Percentiles rank a stretch among this genome's conserved stretches.
Evolutionary conservation across 75 land plant genomes (phyloP).

Genomic region (Larix kaempferi): DNA sequence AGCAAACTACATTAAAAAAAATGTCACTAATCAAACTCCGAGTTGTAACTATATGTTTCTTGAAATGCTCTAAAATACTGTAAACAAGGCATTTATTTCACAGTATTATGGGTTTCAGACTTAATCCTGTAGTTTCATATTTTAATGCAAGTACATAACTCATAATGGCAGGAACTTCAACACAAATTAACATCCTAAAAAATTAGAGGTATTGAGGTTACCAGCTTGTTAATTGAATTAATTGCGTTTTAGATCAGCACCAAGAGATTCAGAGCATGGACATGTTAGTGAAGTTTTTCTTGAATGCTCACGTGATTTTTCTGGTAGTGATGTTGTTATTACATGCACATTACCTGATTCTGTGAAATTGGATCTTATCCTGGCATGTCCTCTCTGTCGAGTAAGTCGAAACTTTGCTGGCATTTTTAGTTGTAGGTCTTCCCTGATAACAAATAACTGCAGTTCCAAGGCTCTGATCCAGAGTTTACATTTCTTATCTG

Average conservation of each 20-base stretch:
- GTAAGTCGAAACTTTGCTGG: slow-evolving; percentile 19
- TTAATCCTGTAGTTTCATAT: too few species aligned
- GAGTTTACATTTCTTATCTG: not conserved
- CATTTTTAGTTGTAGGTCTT: too few species aligned
- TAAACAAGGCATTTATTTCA: not conserved
- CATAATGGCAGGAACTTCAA: too few species aligned
- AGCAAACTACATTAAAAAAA: not conserved
- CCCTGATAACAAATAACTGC: not conserved
- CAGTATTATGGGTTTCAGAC: too few species aligned
- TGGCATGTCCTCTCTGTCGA: slow-evolving; percentile 79
- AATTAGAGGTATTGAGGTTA: slow-evolving; percentile 64
- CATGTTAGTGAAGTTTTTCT: slow-evolving; percentile 3
- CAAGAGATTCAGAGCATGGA: slow-evolving; percentile 23
- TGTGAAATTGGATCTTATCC: slow-evolving; percentile 49
- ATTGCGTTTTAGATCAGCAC: slow-evolving; percentile 67
- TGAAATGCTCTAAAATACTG: too few species aligned
- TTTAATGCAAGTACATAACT: too few species aligned
- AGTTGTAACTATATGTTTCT: not conserved
- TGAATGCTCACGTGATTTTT: slow-evolving; percentile 51
- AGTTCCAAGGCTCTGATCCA: not conserved
- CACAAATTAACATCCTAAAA: slow-evolving; percentile 37
- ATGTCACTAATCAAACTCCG: not conserved
- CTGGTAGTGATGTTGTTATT: slow-evolving; percentile 37
- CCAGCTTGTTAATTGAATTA: slow-evolving; percentile 81
- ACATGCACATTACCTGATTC: slow-evolving; percentile 48